Conservation (phyloP, 2,329 filamentous ascomycete species). For the Botrytis aclada region DNA sequence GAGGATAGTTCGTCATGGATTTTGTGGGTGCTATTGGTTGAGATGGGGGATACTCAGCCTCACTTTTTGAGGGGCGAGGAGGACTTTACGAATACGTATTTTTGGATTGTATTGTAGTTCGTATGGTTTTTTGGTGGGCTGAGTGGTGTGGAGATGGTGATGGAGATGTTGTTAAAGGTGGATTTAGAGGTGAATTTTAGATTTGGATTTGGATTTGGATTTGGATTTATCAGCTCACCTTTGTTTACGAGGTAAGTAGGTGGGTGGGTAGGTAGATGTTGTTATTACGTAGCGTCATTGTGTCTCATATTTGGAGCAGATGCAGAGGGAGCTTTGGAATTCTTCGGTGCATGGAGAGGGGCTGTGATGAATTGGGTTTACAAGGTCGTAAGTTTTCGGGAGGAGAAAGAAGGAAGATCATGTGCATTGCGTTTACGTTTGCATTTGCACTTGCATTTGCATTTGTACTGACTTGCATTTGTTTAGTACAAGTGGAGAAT, state of each 20-base stretch:
- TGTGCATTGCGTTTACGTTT: background rate
- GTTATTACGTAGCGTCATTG: background rate
- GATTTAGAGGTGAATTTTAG: no score
- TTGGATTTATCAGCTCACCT: background rate
- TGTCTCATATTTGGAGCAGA: background rate
- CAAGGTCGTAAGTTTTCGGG: background rate
- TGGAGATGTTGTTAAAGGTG: no score
- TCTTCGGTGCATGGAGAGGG: background rate
- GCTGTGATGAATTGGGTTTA: background rate
- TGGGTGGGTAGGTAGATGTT: background rate
- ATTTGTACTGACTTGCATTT: background rate
- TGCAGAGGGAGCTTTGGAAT: background rate
- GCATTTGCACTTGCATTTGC: no score
- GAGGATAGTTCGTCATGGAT: background rate
- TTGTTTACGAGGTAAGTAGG: background rate
- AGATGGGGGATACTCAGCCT: background rate
- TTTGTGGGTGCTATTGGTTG: background rate
- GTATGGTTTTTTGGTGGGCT: background rate
- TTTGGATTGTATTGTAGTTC: no score
- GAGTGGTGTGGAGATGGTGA: background rate
- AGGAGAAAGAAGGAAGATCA: background rate
- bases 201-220: background rate
- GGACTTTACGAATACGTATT: background rate
- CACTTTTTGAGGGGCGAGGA: background rate
- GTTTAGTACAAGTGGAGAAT: background rate